A percentile compares a stretch with the other conserved stretches of the same genome.
These are phyloP conservation scores for Arctostaphylos glauca DNA, from an alignment of 148 eudicot genomes.

Conservation along the genomic window DNA sequence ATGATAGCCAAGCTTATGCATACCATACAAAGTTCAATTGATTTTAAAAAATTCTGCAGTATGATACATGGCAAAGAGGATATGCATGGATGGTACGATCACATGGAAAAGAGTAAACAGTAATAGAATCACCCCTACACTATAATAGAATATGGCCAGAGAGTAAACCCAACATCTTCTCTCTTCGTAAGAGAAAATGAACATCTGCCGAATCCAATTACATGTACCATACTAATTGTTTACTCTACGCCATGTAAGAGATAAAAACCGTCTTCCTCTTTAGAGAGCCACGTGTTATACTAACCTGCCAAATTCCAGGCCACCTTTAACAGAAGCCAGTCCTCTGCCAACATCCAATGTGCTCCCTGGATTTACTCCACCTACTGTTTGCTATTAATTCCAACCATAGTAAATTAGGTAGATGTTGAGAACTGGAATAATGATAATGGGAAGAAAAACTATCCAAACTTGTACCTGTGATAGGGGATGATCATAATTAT, in stretches of 20 bases:
- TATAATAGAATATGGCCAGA: no score
- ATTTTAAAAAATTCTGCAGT: no score
- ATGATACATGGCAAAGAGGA: no score
- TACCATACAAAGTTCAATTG: no score
- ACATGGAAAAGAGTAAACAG: no score
- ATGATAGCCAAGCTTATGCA: no score
- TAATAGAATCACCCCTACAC: no score
- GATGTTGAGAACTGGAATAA: neutral
- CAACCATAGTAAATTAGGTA: slow-evolving; percentile 6
- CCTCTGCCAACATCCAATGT: slow-evolving; percentile 36
- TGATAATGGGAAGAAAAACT: neutral
- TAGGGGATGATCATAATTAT: slow-evolving; percentile 36
- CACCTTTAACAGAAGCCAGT: slow-evolving; percentile 43
- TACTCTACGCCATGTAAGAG: neutral
- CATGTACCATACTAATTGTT: neutral
- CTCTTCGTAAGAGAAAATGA: neutral
- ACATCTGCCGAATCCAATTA: neutral
- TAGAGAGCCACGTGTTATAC: slow-evolving; percentile 14
- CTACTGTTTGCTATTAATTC: slow-evolving; percentile 33
- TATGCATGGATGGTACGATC: no score
- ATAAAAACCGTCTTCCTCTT: neutral
- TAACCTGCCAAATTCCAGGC: slow-evolving; percentile 67
- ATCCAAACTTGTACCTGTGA: slow-evolving; percentile 39
- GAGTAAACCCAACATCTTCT: neutral
- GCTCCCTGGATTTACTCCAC: slow-evolving; percentile 39